Evolutionary conservation across 2,329 filamentous ascomycete genomes (phyloP).

Genomic region (Talaromyces sp.): DNA sequence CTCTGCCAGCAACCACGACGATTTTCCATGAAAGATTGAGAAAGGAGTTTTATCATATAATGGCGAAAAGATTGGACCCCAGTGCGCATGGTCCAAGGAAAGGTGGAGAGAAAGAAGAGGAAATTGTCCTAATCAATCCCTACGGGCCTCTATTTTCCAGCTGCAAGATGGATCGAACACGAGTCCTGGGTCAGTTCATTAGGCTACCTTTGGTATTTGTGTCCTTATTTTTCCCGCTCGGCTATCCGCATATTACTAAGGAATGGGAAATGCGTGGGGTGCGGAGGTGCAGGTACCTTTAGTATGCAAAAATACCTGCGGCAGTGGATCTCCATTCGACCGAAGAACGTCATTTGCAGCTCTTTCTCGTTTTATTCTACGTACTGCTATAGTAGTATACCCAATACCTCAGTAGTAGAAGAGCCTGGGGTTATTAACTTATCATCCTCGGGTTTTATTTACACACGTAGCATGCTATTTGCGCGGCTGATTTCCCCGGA

Average conservation of each 20-base stretch:
- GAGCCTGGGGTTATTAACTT: neutral
- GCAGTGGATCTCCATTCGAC: neutral
- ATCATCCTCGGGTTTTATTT: neutral
- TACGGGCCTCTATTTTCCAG: neutral
- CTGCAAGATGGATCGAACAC: neutral
- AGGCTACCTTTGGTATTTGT: too few relatives aligned
- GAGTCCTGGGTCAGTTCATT: neutral
- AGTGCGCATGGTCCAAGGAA: too few relatives aligned
- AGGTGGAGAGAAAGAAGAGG: too few relatives aligned
- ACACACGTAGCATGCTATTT: neutral
- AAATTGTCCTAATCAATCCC: too few relatives aligned
- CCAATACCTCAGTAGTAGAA: too few relatives aligned
- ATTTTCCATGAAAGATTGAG: too few relatives aligned
- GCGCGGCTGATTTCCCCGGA: neutral
- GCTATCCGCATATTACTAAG: neutral
- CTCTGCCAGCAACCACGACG: too few relatives aligned
- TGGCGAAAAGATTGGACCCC: too few relatives aligned
- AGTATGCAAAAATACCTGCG: neutral
- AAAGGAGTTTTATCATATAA: too few relatives aligned
- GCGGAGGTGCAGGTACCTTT: neutral
- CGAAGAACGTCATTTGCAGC: neutral
- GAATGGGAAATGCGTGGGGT: too few relatives aligned
- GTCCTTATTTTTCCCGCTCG: neutral
- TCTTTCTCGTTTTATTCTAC: neutral
- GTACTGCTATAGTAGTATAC: too few relatives aligned